Percentiles rank a stretch among this genome's conserved stretches.
These are phyloP conservation scores for Obba rivulosa DNA, from an alignment of 768 basidiomycete species.

Conservation along the genomic window DNA sequence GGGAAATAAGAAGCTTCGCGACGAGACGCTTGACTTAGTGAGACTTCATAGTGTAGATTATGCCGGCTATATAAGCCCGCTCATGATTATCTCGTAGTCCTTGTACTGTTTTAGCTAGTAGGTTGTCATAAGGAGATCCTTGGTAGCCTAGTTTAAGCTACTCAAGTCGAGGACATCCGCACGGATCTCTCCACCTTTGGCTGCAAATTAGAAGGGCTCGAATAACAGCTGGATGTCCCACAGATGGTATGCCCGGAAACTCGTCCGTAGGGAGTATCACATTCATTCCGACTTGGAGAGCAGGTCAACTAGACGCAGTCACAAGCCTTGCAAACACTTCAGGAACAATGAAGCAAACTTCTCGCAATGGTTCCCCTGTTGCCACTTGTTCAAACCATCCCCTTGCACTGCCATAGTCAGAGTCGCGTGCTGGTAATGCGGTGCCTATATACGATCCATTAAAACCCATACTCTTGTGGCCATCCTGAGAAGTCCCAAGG, in stretches of 20 bases:
- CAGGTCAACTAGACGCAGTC: conserved; percentile 33
- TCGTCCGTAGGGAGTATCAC: background rate
- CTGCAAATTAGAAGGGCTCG: conserved; percentile 16
- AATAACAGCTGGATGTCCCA: conserved; percentile 20
- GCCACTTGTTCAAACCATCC: conserved; percentile 55
- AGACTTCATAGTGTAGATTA: conserved; percentile 24
- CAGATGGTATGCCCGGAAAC: conserved; percentile 13
- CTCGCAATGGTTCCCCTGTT: conserved; percentile 52
- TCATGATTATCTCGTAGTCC: conserved; percentile 4
- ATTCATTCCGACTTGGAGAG: background rate
- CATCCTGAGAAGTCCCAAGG: no score
- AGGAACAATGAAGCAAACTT: conserved; percentile 56
- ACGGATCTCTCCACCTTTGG: conserved; percentile 10
- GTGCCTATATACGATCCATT: background rate
- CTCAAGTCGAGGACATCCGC: conserved; percentile 13
- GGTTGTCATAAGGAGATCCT: conserved; percentile 58
- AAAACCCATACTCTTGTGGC: background rate
- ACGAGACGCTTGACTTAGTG: conserved; percentile 54
- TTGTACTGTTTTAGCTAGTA: conserved; percentile 48
- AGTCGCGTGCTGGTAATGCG: conserved; percentile 14
- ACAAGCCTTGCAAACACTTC: conserved; percentile 52
- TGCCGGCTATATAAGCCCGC: conserved; percentile 16
- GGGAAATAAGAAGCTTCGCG: conserved; percentile 49
- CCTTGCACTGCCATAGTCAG: conserved; percentile 45
- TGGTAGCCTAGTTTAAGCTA: conserved; percentile 49